Evolutionary conservation across 2,329 filamentous ascomycete genomes (phyloP), one percentile per base, ranked within the genome.

Genomic region (Pseudogymnoascus sp.): DNA sequence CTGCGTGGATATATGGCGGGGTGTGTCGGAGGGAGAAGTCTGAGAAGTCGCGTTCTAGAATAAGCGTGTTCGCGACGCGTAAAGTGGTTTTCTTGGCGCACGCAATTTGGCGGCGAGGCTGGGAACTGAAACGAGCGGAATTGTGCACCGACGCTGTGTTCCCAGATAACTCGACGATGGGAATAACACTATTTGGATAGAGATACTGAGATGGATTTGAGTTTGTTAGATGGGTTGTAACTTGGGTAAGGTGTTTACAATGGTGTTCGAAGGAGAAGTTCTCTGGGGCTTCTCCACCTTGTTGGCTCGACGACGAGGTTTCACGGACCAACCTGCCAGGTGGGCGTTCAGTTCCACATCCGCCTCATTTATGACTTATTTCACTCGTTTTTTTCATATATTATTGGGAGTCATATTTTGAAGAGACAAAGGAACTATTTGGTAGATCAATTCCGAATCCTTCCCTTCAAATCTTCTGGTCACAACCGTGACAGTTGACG

Each of bases 21-120:
- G 37, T 34, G 14, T 61, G 59, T 46, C 43, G 59, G n/a, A 8
- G 59, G 18, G 34, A n/a, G 18, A 40, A 31, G n/a, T 61, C 5
- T 46, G 38, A 61, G 37, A 37, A 40, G 59, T 38, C 59, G 59
- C 53, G 53, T 59, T 59, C 21, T 37, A 28, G 53, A 59, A 34
- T 34, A 34, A 37, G 36, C 53, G 53, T 25, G 53, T 49, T 36
- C 53, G 36, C 28, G 36, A 38, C 53, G 53, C 53, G 53, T 59
- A 59, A 59, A 59, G 53, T 59, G 53, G 28, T 59, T 59, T 59
- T 59, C 53, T 59, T 59, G 28, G 53, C 53, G 21, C 43, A 11
- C 23, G 43, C 43, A 49, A 28, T 28, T 28, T 8, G 42, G 3
- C 12, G 43, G 12, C 43, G 43, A 49, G 21, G 43, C 23, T 49